These are phyloP conservation scores for Rhododendron ovatum DNA, from an alignment of 148 eudicot genomes.

Conservation along the genomic window DNA sequence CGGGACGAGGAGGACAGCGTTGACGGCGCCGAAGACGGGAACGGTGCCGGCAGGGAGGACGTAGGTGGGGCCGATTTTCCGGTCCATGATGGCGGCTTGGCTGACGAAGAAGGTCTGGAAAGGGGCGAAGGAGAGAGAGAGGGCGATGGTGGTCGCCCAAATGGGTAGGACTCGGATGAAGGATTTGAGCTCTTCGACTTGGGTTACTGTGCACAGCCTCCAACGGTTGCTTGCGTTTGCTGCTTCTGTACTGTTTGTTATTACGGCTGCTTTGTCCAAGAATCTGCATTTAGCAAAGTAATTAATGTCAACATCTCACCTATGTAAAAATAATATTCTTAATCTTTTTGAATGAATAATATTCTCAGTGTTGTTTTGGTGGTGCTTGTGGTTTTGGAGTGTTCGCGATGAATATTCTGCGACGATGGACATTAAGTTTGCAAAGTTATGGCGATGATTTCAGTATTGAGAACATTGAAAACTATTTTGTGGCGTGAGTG, in stretches of 20 bases:
- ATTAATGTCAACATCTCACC: too few relatives aligned
- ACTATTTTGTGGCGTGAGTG: too few relatives aligned
- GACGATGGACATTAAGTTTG: too few relatives aligned
- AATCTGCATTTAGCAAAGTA: slow-evolving; percentile 17
- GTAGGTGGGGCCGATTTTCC: slow-evolving; percentile 32
- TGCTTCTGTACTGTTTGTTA: slow-evolving; percentile 28
- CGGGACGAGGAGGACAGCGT: slow-evolving; percentile 42
- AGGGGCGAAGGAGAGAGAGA: slow-evolving; percentile 41
- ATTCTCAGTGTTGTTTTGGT: too few relatives aligned
- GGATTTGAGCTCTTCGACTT: slow-evolving; percentile 56
- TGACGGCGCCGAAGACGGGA: slow-evolving; percentile 39
- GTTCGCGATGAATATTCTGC: too few relatives aligned
- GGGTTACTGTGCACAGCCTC: slow-evolving; percentile 49
- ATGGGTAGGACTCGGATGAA: slow-evolving; percentile 44
- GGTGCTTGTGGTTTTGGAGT: too few relatives aligned
- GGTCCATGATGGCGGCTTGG: slow-evolving; percentile 47
- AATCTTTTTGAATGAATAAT: too few relatives aligned
- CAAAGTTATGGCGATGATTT: too few relatives aligned
- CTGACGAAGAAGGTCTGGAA: slow-evolving; percentile 46
- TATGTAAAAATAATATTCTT: too few relatives aligned
- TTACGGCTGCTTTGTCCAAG: slow-evolving; percentile 55
- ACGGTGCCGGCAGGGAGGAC: slow-evolving; percentile 45
- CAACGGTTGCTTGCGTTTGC: slow-evolving; percentile 36
- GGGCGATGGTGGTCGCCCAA: slow-evolving; percentile 51
- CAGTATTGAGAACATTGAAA: too few relatives aligned